phyloP scores from a whole-genome alignment of 495 filamentous ascomycete species.

The Neurospora sp. region DNA sequence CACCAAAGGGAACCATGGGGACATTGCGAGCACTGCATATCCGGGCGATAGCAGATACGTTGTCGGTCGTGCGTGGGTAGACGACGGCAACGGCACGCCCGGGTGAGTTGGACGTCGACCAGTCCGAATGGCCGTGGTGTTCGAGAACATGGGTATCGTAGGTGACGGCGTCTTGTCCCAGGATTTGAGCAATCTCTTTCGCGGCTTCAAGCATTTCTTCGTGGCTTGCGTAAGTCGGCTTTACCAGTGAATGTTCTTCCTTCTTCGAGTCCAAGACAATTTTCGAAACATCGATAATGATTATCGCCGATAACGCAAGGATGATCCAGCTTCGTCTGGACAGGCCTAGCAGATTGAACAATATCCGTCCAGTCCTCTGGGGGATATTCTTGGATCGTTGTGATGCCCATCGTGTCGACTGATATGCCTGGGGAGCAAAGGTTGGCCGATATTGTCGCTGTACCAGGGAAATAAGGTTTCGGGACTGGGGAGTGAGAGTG shows the following conservation, averaged over 20 bases:
- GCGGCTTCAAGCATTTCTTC: slow-evolving; percentile 41
- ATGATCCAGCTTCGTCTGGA: not conserved
- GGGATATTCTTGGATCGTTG: not conserved
- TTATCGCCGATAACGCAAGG: not conserved
- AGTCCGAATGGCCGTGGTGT: slow-evolving; percentile 75
- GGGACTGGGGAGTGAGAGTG: not conserved
- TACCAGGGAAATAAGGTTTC: not conserved
- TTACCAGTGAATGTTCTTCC: not conserved
- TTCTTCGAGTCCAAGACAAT: not conserved
- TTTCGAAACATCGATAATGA: not conserved
- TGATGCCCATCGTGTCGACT: not conserved
- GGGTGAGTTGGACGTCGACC: slow-evolving; percentile 72
- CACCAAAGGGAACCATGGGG: slow-evolving; percentile 80
- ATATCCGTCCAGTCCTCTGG: not conserved
- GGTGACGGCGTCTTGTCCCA: slow-evolving; percentile 57
- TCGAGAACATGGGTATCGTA: slow-evolving; percentile 70
- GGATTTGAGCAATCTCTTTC: slow-evolving; percentile 43
- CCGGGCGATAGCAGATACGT: slow-evolving; percentile 69
- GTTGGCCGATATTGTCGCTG: not conserved
- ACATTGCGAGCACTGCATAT: slow-evolving; percentile 67
- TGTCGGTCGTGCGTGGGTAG: slow-evolving; percentile 61
- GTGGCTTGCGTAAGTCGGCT: slow-evolving; percentile 10
- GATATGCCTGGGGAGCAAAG: not conserved
- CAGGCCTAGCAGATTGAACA: not conserved
- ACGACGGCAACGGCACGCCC: slow-evolving; percentile 62